Conservation (phyloP, 2,329 filamentous ascomycete genomes). For the Phialocephala subalpina region DNA sequence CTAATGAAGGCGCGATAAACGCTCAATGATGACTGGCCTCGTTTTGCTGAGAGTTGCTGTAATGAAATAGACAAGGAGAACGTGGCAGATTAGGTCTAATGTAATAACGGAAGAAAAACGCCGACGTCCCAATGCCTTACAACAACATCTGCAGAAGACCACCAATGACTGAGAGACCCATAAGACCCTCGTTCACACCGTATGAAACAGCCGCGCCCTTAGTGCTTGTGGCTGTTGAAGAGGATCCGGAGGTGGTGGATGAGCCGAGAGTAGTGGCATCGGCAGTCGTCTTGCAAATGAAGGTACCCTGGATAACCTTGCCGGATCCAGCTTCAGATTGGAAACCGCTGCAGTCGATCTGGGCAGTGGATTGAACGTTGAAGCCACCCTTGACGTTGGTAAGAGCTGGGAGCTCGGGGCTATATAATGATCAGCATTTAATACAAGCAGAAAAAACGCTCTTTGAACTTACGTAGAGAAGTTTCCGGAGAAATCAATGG, state of each 20-base stretch:
- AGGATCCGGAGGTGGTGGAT: conserved; percentile 31
- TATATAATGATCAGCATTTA: conserved; percentile 46
- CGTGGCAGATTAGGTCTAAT: conserved; percentile 47
- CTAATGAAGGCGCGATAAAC: conserved; percentile 34
- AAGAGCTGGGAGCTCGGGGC: conserved; percentile 74
- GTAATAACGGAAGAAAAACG: conserved; percentile 46
- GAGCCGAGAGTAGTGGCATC: conserved; percentile 37
- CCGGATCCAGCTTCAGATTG: conserved; percentile 40
- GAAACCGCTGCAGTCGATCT: conserved; percentile 33
- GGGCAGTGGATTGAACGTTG: conserved; percentile 55
- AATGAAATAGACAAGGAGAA: conserved; percentile 42
- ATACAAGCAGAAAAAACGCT: too few species aligned
- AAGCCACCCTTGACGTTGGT: conserved; percentile 76
- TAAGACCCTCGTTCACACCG: conserved; percentile 45
- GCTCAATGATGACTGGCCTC: conserved; percentile 36
- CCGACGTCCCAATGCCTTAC: conserved; percentile 48
- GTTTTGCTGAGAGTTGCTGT: conserved; percentile 32
- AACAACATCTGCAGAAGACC: conserved; percentile 53
- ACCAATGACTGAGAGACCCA: conserved; percentile 53
- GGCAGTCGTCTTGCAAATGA: conserved; percentile 49
- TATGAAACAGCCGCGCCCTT: conserved; percentile 49
- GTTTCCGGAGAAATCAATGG: conserved; percentile 84
- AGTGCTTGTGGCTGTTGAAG: conserved; percentile 34
- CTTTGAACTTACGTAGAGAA: conserved; percentile 75
- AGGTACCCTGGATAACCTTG: conserved; percentile 55